Evolutionary conservation across 2,329 filamentous ascomycete genomes (phyloP), one percentile per base, ranked within the genome.

Genomic region (Colletotrichum lentis): DNA sequence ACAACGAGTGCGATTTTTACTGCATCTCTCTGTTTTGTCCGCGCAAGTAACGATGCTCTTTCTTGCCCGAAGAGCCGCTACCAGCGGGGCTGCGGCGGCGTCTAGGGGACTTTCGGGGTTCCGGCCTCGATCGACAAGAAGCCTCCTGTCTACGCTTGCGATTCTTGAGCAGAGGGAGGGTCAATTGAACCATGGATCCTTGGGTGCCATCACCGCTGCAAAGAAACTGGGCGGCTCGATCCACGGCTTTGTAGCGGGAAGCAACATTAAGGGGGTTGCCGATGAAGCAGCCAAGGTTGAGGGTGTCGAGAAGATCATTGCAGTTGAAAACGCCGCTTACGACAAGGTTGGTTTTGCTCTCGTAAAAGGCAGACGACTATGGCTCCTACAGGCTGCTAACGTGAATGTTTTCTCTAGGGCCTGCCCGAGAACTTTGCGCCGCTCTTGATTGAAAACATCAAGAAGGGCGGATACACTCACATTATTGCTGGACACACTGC

Each of bases 401-500:
- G 20, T 12, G 8, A 3, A 22, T 10, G 8, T 27, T n/a, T 6
- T 64, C 14, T 60, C 35, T 72, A 94, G 92, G 93, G 94, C 57
- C 87, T 99, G 2, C 90, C 96, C 60, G 96, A 99, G 82, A 97
- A 93, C 84, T 98, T 88, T 77, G 96, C 95, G n/a, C 92, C 94
- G 64, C 84, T 99, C 54, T 85, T 99, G 47, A 91, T 94, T 59
- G 95, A 98, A 80, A 99, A 98, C 80, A 95, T 98, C 80, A 97
- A 97, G 83, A 96, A 96, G 78, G 94, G 93, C 69, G 92, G 90
- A 69, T 98, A 94, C 80, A 97, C 94, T 69, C 96, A 99, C 77
- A 87, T 99, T 71, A 86, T 99, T 74, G 92, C 91, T 46, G 91
- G 92, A 63, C 94, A 98, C 83, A 96, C 94, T 27, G 94, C 96